phyloP scores from a whole-genome alignment of 1,139 yeast genomes.

The Entelexis sorbosivorans region DNA sequence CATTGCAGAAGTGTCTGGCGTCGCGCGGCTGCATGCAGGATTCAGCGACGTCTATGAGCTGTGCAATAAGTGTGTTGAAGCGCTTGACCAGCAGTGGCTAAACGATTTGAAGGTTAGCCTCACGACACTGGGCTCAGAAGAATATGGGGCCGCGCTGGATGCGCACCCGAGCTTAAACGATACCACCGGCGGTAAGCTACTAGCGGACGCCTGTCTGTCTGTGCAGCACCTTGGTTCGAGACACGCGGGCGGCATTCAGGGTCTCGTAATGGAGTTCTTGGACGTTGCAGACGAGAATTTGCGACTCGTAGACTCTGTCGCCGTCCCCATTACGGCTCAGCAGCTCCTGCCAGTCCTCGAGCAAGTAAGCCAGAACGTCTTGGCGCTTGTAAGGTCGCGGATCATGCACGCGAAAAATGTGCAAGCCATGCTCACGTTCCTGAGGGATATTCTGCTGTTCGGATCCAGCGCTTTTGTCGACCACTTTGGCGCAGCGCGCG shows the following conservation, averaged over 20 bases:
- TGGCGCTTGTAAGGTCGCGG: neutral
- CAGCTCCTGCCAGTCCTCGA: neutral
- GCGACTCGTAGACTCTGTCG: neutral
- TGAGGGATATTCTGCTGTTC: constrained; percentile 10
- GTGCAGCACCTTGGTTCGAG: neutral
- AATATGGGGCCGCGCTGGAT: neutral
- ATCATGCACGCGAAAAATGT: neutral
- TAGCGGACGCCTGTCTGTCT: neutral
- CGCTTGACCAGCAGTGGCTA: constrained; percentile 2
- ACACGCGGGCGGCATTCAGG: neutral
- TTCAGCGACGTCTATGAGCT: neutral
- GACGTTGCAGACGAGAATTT: neutral
- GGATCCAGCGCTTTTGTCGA: constrained; percentile 7
- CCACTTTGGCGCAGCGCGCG: neutral
- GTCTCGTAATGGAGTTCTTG: neutral
- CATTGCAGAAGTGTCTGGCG: neutral
- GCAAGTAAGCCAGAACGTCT: neutral
- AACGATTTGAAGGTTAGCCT: neutral
- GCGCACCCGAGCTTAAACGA: neutral
- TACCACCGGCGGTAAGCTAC: neutral
- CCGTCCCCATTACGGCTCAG: neutral
- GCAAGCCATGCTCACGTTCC: neutral
- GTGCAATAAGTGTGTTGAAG: neutral
- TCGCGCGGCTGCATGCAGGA: neutral
- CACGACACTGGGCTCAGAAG: neutral